phyloP scores from a whole-genome alignment of 768 basidiomycete genomes.

The Fistulinella prunicolor region DNA sequence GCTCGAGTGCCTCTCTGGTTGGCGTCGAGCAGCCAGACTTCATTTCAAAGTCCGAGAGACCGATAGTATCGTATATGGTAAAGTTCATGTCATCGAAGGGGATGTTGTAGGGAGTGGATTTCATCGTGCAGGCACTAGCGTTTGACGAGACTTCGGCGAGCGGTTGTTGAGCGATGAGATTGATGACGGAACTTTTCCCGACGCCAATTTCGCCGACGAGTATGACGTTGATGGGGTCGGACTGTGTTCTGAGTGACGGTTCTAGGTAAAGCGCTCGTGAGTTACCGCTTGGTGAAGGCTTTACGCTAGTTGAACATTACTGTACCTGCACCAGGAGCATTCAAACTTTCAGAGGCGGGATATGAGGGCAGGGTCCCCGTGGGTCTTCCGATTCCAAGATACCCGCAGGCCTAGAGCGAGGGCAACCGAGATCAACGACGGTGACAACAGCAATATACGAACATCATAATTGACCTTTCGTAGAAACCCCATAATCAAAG shows the following conservation, averaged over 20 bases:
- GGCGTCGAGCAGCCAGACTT: conserved; percentile 26
- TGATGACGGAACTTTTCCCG: conserved; percentile 33
- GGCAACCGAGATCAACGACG: too few relatives aligned
- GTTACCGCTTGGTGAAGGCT: not conserved
- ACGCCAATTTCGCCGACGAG: conserved; percentile 42
- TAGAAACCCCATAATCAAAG: too few relatives aligned
- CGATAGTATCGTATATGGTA: conserved; percentile 34
- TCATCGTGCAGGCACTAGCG: conserved; percentile 37
- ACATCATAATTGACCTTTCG: too few relatives aligned
- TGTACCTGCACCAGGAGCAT: too few relatives aligned
- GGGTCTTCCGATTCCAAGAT: too few relatives aligned
- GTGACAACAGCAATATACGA: not conserved
- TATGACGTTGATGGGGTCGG: conserved; percentile 32
- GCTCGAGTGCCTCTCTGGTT: conserved; percentile 29
- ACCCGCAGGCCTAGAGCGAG: too few relatives aligned
- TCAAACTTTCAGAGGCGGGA: too few relatives aligned
- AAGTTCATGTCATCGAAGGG: conserved; percentile 21
- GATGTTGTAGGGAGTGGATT: conserved; percentile 25
- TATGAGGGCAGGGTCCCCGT: too few relatives aligned
- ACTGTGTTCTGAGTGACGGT: not conserved
- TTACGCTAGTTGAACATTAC: not conserved
- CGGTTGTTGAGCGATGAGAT: conserved; percentile 25
- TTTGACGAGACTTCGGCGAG: conserved; percentile 27
- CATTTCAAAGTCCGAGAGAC: conserved; percentile 32
- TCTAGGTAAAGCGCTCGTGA: conserved; percentile 8